Conservation (phyloP, 139 green algal species). For the Choricystis sp. region DNA sequence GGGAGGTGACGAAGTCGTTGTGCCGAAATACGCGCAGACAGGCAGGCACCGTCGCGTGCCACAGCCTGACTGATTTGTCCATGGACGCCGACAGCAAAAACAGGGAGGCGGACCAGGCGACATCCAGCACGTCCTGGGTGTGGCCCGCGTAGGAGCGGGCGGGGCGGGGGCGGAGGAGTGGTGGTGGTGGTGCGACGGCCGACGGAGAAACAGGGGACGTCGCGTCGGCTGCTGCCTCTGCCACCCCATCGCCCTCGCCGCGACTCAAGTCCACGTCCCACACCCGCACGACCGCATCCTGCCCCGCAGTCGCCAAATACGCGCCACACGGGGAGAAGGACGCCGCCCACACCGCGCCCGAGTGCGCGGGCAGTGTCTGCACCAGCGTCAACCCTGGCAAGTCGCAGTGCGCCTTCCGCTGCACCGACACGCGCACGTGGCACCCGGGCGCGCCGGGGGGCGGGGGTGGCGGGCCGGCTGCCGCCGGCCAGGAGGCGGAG, state of each 20-base stretch:
- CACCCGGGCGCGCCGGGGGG: too few species aligned
- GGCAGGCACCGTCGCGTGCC: conserved; percentile 56
- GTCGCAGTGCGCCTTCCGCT: not conserved
- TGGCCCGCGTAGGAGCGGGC: conserved; percentile 24
- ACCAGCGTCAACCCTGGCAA: not conserved
- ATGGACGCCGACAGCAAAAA: conserved; percentile 75
- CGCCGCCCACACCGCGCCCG: not conserved
- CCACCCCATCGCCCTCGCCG: not conserved
- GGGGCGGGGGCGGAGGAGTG: conserved; percentile 11
- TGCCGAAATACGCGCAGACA: conserved; percentile 60
- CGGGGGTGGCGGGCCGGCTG: not conserved
- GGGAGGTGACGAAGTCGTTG: conserved; percentile 58
- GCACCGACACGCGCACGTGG: not conserved
- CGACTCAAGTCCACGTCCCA: conserved; percentile 38
- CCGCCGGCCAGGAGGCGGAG: not conserved
- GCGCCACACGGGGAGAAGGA: not conserved
- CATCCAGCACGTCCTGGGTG: conserved; percentile 66
- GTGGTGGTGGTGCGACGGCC: not conserved
- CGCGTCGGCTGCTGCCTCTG: conserved; percentile 2
- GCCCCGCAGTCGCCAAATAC: conserved; percentile 29
- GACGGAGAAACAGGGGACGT: conserved; percentile 1
- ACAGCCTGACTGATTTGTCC: conserved; percentile 80
- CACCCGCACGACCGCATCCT: conserved; percentile 58
- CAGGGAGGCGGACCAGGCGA: conserved; percentile 52
- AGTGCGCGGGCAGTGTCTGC: not conserved